Evolutionary conservation across 75 land plant species (phyloP), one percentile per base, ranked within the genome.

Genomic region (Selaginella tamariscina): DNA sequence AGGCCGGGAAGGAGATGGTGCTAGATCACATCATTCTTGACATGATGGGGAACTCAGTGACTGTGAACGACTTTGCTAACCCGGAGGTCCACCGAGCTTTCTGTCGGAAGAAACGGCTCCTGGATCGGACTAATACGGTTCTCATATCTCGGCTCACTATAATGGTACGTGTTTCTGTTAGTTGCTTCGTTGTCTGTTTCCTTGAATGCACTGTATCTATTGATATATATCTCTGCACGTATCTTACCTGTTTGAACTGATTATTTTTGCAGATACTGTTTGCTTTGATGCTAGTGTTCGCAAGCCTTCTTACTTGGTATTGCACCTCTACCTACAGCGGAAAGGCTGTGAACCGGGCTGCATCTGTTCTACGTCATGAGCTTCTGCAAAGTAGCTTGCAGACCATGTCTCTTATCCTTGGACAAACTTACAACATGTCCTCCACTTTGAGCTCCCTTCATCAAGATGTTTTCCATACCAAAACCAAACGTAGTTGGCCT

Each of bases 361-460:
- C 62, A 8, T 59, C 21, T 5, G 62, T 59, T 9, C 21, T 59
- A n/a, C 62, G 62, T 2, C 62, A n/a, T 23, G 24, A 59, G 26
- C 21, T 59, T 9, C 62, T 59, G 8, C 62, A 26, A 59, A 59
- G 62, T 23, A 59, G 62, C 26, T 59, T 59, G 26, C 62, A 59
- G 21, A 59, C 62, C 5, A 23, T n/a, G 62, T 23, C 62, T 8
- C 21, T 59, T 2, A 21, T 59, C 26, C 62, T 59, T 2, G 62
- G 62, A 59, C 18, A 59, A 21, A 26, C 62, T 59, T 59, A 59
- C 26, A 59, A 59, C 62, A 59, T 59, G 62, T 59, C 62, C 62
- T 27, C 27, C 8, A 59, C 62, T 23, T 59, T 59, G 62, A 59
- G 62, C 62, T 59, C 62, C 62, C 62, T 59, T 59, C 62, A 59